Evolutionary conservation across 495 filamentous ascomycete genomes (phyloP).

Genomic region (Aspergillus panamensis): DNA sequence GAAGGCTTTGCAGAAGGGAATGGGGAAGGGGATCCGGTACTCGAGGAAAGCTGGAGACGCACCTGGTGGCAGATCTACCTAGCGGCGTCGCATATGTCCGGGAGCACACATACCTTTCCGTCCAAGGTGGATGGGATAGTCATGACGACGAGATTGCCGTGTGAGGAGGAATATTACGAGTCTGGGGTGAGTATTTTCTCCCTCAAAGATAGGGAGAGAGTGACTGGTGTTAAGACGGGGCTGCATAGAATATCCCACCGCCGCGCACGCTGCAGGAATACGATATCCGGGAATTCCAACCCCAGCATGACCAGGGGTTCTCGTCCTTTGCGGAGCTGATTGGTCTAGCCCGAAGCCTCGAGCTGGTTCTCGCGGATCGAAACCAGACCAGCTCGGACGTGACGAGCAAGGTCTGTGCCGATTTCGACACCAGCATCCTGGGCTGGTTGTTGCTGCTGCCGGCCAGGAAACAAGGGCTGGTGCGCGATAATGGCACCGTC

Average conservation of each 20-base stretch:
- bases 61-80: constrained; percentile 40
- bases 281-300: constrained; percentile 18
- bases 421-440: constrained; percentile 12
- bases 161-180: constrained; percentile 67
- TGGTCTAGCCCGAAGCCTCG: constrained; percentile 15
- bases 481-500: constrained; percentile 16
- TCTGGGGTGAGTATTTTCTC: constrained; percentile 58
- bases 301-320: constrained; percentile 11
- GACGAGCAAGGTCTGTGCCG: constrained; percentile 3
- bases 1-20: constrained; percentile 21
- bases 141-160: constrained; percentile 62
- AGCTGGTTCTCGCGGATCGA: constrained; percentile 12
- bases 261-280: constrained; percentile 16
- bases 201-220: too few relatives aligned
- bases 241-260: constrained; percentile 13
- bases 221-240: not conserved
- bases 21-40: constrained; percentile 22
- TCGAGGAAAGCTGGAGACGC: constrained; percentile 33
- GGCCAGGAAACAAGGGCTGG: constrained; percentile 6
- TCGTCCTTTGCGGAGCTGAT: constrained; percentile 23
- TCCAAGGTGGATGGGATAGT: constrained; percentile 55
- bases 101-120: constrained; percentile 27
- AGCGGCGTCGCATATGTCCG: constrained; percentile 29
- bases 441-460: constrained; percentile 18
- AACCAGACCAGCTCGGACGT: not conserved